Evolutionary conservation across 257 asterid genomes (phyloP), one percentile per base, ranked within the genome.

Genomic region (Catharanthus roseus): DNA sequence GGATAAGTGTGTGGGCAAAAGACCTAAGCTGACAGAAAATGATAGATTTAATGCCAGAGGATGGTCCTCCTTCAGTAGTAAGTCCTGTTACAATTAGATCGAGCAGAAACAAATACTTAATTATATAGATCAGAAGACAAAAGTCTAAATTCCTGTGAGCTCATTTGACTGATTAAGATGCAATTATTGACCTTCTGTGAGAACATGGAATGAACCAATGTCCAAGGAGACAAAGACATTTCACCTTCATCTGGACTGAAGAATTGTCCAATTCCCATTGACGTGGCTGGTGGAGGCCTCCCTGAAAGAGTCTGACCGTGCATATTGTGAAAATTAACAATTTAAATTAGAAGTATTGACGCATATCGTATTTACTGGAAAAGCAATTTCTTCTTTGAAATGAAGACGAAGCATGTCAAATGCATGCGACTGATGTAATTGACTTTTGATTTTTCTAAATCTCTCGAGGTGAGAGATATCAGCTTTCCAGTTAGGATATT

Each of bases 201-300:
- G 73, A 71, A 85, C 69, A 82, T 72, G 15, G 96, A 82, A 55
- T 68, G 82, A 74, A 91, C 77, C 83, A 88, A 78, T 73, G 68
- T 84, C 78, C 74, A 75, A 67, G 93, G 81, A 70, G 93, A 81
- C 61, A 91, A 82, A 23, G 72, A 69, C 67, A 74, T 78, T 77
- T 91, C 85, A 72, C 97, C 96, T 71, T 87, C 90, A 72, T 82
- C 77, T 73, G 86, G 87, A 76, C 86, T 78, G 78, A 91, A 95
- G 87, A 95, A 95, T 73, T 95, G 99, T 74, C 97, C 99, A 44
- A 91, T 89, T 77, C 97, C 99, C 99, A 95, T 95, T 74, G 99
- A 95, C 76, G 90, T 82, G 16, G 96, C 96, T 24, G 99, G 99
- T 54, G 97, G 97, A 77, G 97, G 97, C 84, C 97, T 82, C 65